These are phyloP conservation scores for Umbilicaria muhlenbergii DNA, from an alignment of 495 filamentous ascomycete species.

Conservation along the genomic window DNA sequence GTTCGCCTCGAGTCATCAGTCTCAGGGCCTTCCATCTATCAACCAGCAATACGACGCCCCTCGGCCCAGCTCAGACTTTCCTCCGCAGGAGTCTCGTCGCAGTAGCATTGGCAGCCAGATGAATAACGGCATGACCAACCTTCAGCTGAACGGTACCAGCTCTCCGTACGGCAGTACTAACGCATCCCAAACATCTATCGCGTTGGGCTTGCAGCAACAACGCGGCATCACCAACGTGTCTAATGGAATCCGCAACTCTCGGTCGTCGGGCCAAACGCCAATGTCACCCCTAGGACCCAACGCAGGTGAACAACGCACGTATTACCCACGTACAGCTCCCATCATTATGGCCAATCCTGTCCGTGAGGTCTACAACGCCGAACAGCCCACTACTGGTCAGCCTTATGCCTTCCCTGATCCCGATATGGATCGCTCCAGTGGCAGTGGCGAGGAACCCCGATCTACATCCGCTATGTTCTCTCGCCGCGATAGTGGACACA, in stretches of 20 bases:
- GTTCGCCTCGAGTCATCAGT: slow-evolving; percentile 25
- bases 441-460: slow-evolving; percentile 30
- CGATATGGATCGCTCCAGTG: slow-evolving; percentile 39
- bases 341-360: slow-evolving; percentile 62
- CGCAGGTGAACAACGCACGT: slow-evolving; percentile 33
- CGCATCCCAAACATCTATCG: slow-evolving; percentile 60
- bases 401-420: slow-evolving; percentile 74
- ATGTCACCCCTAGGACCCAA: slow-evolving; percentile 33
- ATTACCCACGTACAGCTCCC: slow-evolving; percentile 49
- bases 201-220: slow-evolving; percentile 43
- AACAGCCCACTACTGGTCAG: slow-evolving; percentile 66
- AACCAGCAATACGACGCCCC: slow-evolving; percentile 35
- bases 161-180: slow-evolving; percentile 60
- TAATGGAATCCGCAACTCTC: slow-evolving; percentile 44
- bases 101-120: slow-evolving; percentile 69
- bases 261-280: slow-evolving; percentile 28
- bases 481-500: slow-evolving; percentile 54
- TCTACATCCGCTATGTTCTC: slow-evolving; percentile 28
- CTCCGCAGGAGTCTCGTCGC: slow-evolving; percentile 41
- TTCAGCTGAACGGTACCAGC: slow-evolving; percentile 42
- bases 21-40: slow-evolving; percentile 29
- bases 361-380: slow-evolving; percentile 64
- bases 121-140: slow-evolving; percentile 51
- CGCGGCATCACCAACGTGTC: slow-evolving; percentile 30
- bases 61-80: slow-evolving; percentile 29